Conservation (phyloP, 768 basidiomycete species). For the Lentinula aciculospora region DNA sequence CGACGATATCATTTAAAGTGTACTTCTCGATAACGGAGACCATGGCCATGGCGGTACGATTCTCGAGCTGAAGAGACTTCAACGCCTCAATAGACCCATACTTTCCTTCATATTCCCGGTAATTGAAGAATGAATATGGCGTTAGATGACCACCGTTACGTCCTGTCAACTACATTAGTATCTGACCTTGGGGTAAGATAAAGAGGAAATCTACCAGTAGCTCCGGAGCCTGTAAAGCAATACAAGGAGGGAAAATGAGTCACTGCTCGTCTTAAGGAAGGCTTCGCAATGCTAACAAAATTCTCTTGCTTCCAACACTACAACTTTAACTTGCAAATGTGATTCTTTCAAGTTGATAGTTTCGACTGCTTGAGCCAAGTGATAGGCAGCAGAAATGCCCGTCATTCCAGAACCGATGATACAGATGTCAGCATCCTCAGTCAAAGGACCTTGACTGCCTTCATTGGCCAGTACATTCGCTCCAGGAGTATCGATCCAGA, state of each 20-base stretch:
- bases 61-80: constrained; percentile 50
- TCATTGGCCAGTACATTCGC: constrained; percentile 63
- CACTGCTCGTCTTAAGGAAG: background rate
- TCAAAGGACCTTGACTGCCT: constrained; percentile 59
- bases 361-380: constrained; percentile 40
- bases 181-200: background rate
- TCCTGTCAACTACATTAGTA: constrained; percentile 31
- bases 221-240: constrained; percentile 52
- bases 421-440: constrained; percentile 60
- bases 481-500: constrained; percentile 60
- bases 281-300: constrained; percentile 55
- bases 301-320: constrained; percentile 79
- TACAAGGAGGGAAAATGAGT: background rate
- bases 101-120: constrained; percentile 25
- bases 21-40: constrained; percentile 41
- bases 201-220: constrained; percentile 50
- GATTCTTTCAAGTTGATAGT: constrained; percentile 8
- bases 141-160: constrained; percentile 78
- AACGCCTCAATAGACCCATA: constrained; percentile 53
- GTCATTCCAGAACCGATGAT: constrained; percentile 81
- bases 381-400: constrained; percentile 69
- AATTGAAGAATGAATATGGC: constrained; percentile 40
- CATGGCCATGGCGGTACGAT: constrained; percentile 45
- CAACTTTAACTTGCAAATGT: constrained; percentile 36
- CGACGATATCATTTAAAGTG: constrained; percentile 43